Evolutionary conservation across 176 grass and related monocot genomes (phyloP).

Genomic region (Avena sativa): DNA sequence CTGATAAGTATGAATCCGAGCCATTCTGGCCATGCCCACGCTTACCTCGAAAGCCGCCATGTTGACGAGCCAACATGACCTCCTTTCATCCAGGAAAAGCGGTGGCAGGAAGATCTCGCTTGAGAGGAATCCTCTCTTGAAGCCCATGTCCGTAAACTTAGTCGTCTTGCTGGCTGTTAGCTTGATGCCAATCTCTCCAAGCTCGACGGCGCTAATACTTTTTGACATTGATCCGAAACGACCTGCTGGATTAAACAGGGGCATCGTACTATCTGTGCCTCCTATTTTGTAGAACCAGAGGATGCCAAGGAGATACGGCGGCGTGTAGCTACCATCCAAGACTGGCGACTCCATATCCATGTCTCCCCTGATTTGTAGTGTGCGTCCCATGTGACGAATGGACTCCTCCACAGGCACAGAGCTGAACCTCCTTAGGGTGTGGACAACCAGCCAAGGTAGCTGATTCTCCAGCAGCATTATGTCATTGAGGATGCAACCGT

Average conservation of each 20-base stretch:
- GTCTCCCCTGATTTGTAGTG: not conserved
- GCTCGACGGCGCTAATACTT: not conserved
- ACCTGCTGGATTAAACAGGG: not conserved
- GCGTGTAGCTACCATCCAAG: not conserved
- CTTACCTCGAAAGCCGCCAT: too few relatives aligned
- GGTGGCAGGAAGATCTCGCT: not conserved
- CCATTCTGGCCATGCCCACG: too few relatives aligned
- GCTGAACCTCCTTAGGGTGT: not conserved
- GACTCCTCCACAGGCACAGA: not conserved
- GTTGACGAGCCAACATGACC: not conserved
- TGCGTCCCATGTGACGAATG: not conserved
- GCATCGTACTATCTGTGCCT: not conserved
- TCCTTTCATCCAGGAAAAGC: not conserved
- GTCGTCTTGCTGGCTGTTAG: not conserved
- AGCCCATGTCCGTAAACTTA: not conserved
- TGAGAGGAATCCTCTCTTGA: not conserved
- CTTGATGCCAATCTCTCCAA: not conserved
- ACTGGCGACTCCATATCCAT: not conserved
- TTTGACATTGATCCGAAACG: not conserved
- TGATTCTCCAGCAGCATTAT: not conserved
- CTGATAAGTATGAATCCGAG: too few relatives aligned
- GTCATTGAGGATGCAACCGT: not conserved
- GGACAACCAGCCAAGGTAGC: not conserved
- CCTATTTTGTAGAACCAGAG: not conserved
- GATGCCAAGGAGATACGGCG: not conserved